Evolutionary conservation across 495 filamentous ascomycete genomes (phyloP).

Genomic region (Choiromyces venosus): DNA sequence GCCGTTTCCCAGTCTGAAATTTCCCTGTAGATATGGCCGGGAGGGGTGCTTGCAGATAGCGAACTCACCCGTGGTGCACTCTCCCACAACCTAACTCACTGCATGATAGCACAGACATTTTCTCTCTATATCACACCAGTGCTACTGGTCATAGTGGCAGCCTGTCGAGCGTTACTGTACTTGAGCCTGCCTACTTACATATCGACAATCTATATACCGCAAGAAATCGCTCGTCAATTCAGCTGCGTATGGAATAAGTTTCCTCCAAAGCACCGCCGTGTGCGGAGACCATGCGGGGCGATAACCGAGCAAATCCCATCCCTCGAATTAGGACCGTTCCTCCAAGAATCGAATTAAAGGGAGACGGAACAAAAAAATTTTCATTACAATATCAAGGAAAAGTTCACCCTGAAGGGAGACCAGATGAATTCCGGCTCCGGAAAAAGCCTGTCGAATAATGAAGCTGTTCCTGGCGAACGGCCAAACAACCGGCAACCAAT

Average conservation of each 20-base stretch:
- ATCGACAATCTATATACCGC: background rate
- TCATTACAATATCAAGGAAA: background rate
- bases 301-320: background rate
- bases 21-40: background rate
- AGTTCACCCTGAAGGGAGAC: background rate
- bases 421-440: constrained; percentile 10
- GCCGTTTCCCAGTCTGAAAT: background rate
- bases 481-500: constrained; percentile 30
- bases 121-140: background rate
- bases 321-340: background rate
- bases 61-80: background rate
- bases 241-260: background rate
- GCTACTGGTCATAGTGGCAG: background rate
- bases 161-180: background rate
- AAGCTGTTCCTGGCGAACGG: constrained; percentile 21
- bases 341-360: background rate
- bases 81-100: background rate
- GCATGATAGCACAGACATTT: background rate
- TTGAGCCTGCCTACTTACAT: background rate
- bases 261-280: background rate
- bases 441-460: constrained; percentile 16
- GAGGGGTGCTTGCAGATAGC: background rate
- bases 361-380: background rate
- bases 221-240: background rate
- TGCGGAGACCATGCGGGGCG: background rate